Evolutionary conservation across 495 filamentous ascomycete species (phyloP), one percentile per base, ranked within the genome.

Genomic region (Xylaria grammica): DNA sequence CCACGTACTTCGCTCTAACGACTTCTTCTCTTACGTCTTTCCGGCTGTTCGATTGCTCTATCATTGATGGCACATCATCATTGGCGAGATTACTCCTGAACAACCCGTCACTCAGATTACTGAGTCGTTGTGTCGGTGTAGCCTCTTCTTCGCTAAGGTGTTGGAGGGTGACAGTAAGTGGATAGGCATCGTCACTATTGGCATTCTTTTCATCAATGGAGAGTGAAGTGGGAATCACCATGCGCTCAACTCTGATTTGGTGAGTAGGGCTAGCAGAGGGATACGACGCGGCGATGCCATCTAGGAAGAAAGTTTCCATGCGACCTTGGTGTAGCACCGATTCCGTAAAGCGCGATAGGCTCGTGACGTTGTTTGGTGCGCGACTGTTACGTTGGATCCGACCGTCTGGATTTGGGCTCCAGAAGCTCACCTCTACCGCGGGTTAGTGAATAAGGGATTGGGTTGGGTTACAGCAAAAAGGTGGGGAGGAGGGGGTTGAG

Each of bases 1-100:
- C 80, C 60, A 92, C 74, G 68, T 89, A 91, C 66, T 87, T 90
- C 5, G 87, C 82, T 32, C 70, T 79, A 7, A 90, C 73, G 3
- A 17, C 17, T 42, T 73, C 74, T 29, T 73, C 66, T 65, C 67
- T 87, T 73, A 15, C 69, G 15, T 55, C 65, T 30, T 68, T 69
- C 19, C 70, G 69, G 44, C 74, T 74, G 5, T 51, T 51, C 26
- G 44, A 50, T 11, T 59, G 59, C 53, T 70, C 72, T 13, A 81
- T 66, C 15, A 85, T 65, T 9, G 85, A 83, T 17, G 81, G 76
- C 0, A 80, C 83, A 36, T 85, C 84, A 66, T 87, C 86, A 4
- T 72, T 62, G 0, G 73, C 69, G 11, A 89, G 67, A 49, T 84
- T 82, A 51, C 84, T 76, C 44, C 80, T 67, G 53, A 80, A 81